Conservation (phyloP, 1,139 yeast genomes). For the Hanseniaspora uvarum region DNA sequence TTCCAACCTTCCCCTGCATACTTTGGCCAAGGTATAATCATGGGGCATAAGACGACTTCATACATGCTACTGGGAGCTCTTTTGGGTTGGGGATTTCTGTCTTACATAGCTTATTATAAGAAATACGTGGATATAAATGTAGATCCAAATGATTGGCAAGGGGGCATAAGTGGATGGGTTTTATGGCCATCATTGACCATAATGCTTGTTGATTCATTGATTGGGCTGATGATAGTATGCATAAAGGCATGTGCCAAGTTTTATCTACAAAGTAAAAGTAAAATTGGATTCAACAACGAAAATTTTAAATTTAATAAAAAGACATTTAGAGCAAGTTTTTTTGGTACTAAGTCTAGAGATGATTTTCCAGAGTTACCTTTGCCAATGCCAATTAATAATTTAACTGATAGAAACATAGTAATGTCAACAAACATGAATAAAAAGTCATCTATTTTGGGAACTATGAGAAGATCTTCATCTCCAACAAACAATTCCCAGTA, state of each 20-base stretch:
- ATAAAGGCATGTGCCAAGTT: constrained; percentile 35
- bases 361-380: constrained; percentile 11
- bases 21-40: constrained; percentile 92
- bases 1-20: constrained; percentile 96
- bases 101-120: constrained; percentile 58
- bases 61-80: constrained; percentile 86
- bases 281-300: not conserved
- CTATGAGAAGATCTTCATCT: not conserved
- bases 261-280: not conserved
- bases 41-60: constrained; percentile 87
- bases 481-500: not conserved
- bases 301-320: not conserved
- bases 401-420: not conserved
- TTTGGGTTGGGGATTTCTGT: constrained; percentile 83
- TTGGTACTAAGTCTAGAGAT: constrained; percentile 13
- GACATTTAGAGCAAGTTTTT: constrained; percentile 12
- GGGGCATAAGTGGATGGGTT: constrained; percentile 96
- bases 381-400: not conserved
- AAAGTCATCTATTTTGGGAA: not conserved
- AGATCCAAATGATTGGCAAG: constrained; percentile 79
- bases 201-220: constrained; percentile 86
- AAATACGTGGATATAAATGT: constrained; percentile 77
- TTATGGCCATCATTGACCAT: constrained; percentile 87
- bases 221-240: constrained; percentile 62
- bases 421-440: not conserved